Evolutionary conservation across 495 filamentous ascomycete species (phyloP).

Genomic region (Elaphomyces granulatus): DNA sequence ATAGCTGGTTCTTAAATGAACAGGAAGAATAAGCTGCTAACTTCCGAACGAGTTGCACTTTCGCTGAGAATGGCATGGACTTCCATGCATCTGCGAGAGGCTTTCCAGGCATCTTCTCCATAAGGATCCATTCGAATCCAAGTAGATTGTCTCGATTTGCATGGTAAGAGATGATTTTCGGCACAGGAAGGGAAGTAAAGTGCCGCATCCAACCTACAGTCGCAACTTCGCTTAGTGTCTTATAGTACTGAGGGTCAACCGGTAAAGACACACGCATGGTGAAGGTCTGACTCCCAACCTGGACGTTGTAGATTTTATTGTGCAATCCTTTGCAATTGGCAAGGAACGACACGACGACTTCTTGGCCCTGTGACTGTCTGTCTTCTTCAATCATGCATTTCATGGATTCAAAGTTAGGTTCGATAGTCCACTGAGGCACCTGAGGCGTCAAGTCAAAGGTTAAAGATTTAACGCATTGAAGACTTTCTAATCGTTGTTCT

Average conservation of each 20-base stretch:
- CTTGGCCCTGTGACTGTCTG: no score
- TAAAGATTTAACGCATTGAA: no score
- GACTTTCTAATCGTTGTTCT: no score
- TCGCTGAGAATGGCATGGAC: constrained; percentile 18
- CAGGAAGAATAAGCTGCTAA: constrained; percentile 23
- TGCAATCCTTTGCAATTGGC: no score
- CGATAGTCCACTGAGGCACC: no score
- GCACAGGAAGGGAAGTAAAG: constrained; percentile 37
- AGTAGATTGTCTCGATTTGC: constrained; percentile 30
- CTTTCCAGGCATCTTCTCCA: constrained; percentile 33
- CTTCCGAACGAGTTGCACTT: constrained; percentile 22
- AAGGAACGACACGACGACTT: no score
- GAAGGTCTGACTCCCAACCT: constrained; percentile 5
- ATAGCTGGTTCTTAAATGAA: constrained; percentile 16
- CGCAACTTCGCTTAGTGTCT: constrained; percentile 40
- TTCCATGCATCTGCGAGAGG: constrained; percentile 29
- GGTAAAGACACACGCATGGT: constrained; percentile 41
- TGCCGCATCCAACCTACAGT: constrained; percentile 34
- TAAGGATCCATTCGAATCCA: constrained; percentile 47
- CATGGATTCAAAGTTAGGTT: constrained; percentile 1
- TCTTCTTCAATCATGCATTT: no score
- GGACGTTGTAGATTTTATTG: constrained; percentile 10
- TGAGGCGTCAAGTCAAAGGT: no score
- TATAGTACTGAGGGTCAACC: constrained; percentile 33
- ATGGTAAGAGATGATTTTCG: constrained; percentile 34